Conservation (phyloP, 1,139 yeast genomes). For the Lizanozyma gosingica region DNA sequence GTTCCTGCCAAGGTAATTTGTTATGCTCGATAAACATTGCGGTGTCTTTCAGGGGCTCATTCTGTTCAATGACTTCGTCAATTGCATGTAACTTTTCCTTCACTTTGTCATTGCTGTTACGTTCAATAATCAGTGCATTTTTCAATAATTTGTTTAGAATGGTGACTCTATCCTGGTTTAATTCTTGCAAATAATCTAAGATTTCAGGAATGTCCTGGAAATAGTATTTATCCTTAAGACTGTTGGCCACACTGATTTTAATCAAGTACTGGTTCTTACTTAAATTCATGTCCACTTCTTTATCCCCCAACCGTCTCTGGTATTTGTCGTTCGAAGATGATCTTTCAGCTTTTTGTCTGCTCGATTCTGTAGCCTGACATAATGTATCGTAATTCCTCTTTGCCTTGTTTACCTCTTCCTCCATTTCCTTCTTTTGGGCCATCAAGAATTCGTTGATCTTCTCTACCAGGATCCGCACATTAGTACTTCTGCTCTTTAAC, state of each 20-base stretch:
- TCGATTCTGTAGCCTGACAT: conserved; percentile 73
- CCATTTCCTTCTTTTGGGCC: conserved; percentile 37
- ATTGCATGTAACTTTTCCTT: conserved; percentile 45
- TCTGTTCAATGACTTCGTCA: conserved; percentile 55
- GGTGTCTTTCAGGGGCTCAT: conserved; percentile 67
- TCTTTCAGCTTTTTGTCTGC: conserved; percentile 63
- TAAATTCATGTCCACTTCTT: conserved; percentile 73
- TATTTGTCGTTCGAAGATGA: conserved; percentile 45
- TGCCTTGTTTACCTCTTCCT: conserved; percentile 58
- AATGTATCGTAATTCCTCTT: conserved; percentile 71
- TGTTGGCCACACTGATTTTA: conserved; percentile 74
- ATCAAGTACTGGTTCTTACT: conserved; percentile 79
- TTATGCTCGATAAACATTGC: conserved; percentile 94
- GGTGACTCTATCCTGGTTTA: conserved; percentile 72
- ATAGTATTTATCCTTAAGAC: conserved; percentile 85
- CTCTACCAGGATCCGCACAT: conserved; percentile 47
- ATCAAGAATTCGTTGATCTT: conserved; percentile 50
- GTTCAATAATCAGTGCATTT: conserved; percentile 58
- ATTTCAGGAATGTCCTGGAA: conserved; percentile 93
- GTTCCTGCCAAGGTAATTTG: conserved; percentile 69
- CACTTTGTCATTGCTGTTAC: conserved; percentile 44
- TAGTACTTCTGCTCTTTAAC: conserved; percentile 45
- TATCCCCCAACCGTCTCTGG: conserved; percentile 49
- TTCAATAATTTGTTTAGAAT: conserved; percentile 64
- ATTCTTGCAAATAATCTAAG: conserved; percentile 75